These are phyloP conservation scores for Hysterium pulicare DNA, from an alignment of 2,329 filamentous ascomycete genomes.

Conservation along the genomic window DNA sequence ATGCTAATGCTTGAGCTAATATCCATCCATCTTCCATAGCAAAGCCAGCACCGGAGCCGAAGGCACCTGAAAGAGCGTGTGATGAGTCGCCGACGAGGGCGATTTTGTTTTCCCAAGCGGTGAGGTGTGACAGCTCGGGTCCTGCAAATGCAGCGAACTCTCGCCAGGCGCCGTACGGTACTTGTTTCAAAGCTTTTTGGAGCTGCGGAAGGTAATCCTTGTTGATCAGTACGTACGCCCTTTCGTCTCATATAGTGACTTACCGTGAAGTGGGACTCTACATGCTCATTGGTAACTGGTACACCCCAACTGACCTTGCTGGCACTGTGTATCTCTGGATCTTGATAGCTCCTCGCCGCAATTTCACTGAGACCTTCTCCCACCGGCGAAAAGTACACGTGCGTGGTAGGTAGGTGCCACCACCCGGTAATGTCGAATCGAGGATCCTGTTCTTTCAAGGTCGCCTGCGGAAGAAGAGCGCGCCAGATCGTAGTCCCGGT, in stretches of 20 bases:
- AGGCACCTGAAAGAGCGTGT: conserved; percentile 51
- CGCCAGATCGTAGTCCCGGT: background rate
- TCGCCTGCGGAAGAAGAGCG: background rate
- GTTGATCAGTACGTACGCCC: conserved; percentile 27
- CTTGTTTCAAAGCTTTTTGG: conserved; percentile 36
- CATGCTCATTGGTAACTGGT: conserved; percentile 34
- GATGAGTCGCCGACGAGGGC: conserved; percentile 55
- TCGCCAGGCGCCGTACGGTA: conserved; percentile 42
- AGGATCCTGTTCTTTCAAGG: no score
- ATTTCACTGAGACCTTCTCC: no score
- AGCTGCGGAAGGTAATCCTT: conserved; percentile 44
- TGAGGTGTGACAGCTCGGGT: conserved; percentile 41
- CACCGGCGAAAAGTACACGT: no score
- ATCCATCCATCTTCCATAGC: conserved; percentile 48
- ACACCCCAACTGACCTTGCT: conserved; percentile 22
- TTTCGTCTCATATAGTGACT: conserved; percentile 1
- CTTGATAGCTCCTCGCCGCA: no score
- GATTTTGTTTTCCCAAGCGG: conserved; percentile 44
- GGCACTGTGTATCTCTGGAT: no score
- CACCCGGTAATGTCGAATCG: no score
- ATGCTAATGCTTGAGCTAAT: conserved; percentile 32
- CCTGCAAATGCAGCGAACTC: conserved; percentile 51
- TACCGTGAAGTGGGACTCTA: conserved; percentile 39
- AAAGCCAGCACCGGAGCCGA: conserved; percentile 46
- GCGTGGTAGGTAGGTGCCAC: no score